These are phyloP conservation scores for Zalerion maritima DNA, from an alignment of 495 filamentous ascomycete genomes.

Conservation along the genomic window DNA sequence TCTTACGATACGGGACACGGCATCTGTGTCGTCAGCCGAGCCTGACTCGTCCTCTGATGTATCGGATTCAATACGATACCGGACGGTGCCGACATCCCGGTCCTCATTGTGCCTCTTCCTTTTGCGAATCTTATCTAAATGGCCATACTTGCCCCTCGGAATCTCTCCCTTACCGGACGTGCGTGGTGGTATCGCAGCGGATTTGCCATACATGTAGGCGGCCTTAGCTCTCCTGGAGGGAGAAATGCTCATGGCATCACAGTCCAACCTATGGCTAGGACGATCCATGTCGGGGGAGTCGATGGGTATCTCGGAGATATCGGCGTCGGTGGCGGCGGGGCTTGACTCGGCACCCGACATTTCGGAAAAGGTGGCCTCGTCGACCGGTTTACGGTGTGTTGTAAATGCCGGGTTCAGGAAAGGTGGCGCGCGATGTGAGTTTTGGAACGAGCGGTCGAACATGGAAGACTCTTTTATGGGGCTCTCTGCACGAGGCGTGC, in stretches of 20 bases:
- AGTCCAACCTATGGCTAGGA: constrained; percentile 17
- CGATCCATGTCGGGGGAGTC: constrained; percentile 29
- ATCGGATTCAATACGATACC: no score
- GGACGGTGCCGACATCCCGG: constrained; percentile 26
- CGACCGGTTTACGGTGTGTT: constrained; percentile 58
- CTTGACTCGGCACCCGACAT: constrained; percentile 70
- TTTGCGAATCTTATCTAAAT: constrained; percentile 34
- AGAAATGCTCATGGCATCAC: constrained; percentile 24
- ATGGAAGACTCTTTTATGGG: constrained; percentile 15
- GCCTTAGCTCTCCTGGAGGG: constrained; percentile 23
- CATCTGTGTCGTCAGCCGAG: constrained; percentile 35
- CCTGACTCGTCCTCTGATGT: no score
- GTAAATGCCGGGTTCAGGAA: constrained; percentile 62
- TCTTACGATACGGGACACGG: constrained; percentile 35
- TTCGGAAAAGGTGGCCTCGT: constrained; percentile 48
- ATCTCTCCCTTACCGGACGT: constrained; percentile 31
- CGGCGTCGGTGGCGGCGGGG: constrained; percentile 48
- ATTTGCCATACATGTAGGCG: no score
- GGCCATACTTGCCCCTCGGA: constrained; percentile 13
- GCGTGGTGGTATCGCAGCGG: no score
- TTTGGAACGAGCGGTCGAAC: constrained; percentile 20
- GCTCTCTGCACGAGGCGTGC: constrained; percentile 11
- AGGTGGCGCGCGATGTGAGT: constrained; percentile 23
- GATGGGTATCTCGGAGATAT: constrained; percentile 48
- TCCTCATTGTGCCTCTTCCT: constrained; percentile 26